Evolutionary conservation across 1,284 basidiomycete genomes (phyloP), one percentile per base, ranked within the genome.

Genomic region (Ceratobasidium theobromae): DNA sequence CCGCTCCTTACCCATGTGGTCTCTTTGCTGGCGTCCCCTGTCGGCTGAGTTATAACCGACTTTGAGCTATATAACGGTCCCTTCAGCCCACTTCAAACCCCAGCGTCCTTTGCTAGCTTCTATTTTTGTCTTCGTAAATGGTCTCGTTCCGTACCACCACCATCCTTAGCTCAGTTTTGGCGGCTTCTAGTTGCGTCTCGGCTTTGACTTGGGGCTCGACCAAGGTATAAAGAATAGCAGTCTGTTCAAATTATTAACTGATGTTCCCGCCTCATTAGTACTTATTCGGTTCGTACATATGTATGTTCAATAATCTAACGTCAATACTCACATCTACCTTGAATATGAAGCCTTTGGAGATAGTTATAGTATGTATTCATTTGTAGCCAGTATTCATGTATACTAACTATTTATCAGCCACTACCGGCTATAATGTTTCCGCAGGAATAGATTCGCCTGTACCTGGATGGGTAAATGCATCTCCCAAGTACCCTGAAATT

Each of bases 371-470:
- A 40, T 30, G 45, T 49, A n/a, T 23, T 14, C 16, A 30, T 21
- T 40, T 23, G 23, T 40, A 38, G 35, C 8, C 25, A 6, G 18
- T 14, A 21, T 23, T 23, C 18, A 12, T 41, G 16, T 23, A 38
- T 11, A 35, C 30, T 54, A 40, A 54, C 27, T 21, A 54, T 18
- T 21, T 6, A 21, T 40, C 18, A 54, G 53, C 78, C 2, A 69
- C 78, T 12, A 76, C 77, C 51, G 84, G 85, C 8, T 86, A 81
- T 72, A 84, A 86, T 69, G 79, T 86, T 66, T 83, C 84, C 28
- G 79, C 79, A 18, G 85, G 85, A 4, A 75, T 86, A 16, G 70
- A 83, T 69, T 84, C 85, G 1, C 77, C 80, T 16, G 77, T 77
- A 41, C 83, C 85, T 38, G 80, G 81, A 58, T 80, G 77, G 69